A percentile compares a stretch with the other conserved stretches of the same genome.
phyloP scores from a whole-genome alignment of 352 stramenopile genomes.

The Peronospora belbahrii region DNA sequence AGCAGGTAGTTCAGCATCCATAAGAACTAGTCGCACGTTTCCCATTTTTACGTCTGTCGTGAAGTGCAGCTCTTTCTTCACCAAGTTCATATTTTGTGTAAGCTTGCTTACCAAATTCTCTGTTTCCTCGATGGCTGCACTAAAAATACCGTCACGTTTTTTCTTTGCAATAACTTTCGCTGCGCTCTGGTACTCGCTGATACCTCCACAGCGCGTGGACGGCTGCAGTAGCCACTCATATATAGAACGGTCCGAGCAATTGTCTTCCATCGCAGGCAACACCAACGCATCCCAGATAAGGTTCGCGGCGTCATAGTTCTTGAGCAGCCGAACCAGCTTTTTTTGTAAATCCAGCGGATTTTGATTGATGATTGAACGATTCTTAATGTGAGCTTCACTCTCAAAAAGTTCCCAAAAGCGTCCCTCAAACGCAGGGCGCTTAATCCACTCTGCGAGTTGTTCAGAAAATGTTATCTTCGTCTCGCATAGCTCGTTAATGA shows the following conservation, averaged over 20 bases:
- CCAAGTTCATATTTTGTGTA: constrained; percentile 26
- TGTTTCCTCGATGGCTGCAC: constrained; percentile 38
- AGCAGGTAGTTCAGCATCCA: constrained; percentile 44
- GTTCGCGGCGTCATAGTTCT: constrained; percentile 64
- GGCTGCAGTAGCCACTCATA: constrained; percentile 53
- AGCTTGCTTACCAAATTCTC: constrained; percentile 49
- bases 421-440: constrained; percentile 34
- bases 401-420: constrained; percentile 63
- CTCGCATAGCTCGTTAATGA: constrained; percentile 52
- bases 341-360: constrained; percentile 56
- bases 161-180: constrained; percentile 57
- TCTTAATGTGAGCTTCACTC: constrained; percentile 40
- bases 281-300: constrained; percentile 54
- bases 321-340: constrained; percentile 61
- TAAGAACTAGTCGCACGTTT: constrained; percentile 54
- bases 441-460: constrained; percentile 43
- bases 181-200: constrained; percentile 63
- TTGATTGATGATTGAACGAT: constrained; percentile 32
- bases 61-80: constrained; percentile 53
- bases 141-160: constrained; percentile 61
- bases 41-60: constrained; percentile 57
- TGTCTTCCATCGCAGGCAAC: constrained; percentile 31
- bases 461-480: constrained; percentile 40
- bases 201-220: constrained; percentile 54
- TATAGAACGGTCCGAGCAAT: constrained; percentile 29